A percentile compares a stretch with the other conserved stretches of the same genome.
phyloP scores from a whole-genome alignment of 1,284 basidiomycete species.

The Fereydounia khargensis region DNA sequence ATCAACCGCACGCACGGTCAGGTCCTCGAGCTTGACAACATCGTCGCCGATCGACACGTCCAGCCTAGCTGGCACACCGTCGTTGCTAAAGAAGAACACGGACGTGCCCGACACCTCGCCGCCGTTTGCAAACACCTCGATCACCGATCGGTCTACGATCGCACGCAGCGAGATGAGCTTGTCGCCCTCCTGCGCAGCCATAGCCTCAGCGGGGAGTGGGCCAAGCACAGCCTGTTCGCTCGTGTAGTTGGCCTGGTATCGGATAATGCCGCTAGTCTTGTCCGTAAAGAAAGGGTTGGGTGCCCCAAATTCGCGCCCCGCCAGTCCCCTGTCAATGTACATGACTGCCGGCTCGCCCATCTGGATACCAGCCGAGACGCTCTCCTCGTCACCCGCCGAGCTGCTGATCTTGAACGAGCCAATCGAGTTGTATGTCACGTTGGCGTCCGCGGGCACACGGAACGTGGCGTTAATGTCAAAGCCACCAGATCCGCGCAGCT shows the following conservation, averaged over 20 bases:
- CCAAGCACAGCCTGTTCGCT: conserved; percentile 16
- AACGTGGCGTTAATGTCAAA: conserved; percentile 56
- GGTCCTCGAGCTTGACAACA: conserved; percentile 16
- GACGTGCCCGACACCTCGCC: conserved; percentile 35
- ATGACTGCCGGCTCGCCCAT: conserved; percentile 47
- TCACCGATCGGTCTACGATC: conserved; percentile 51
- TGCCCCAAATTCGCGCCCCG: conserved; percentile 40
- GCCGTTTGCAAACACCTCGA: conserved; percentile 56
- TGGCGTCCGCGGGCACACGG: conserved; percentile 18
- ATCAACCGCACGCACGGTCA: conserved; percentile 26
- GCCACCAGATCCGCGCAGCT: conserved; percentile 46
- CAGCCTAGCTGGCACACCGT: conserved; percentile 19
- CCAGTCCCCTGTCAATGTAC: conserved; percentile 55
- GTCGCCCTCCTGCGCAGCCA: conserved; percentile 7
- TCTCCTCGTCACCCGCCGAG: conserved; percentile 21
- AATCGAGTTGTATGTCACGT: conserved; percentile 24
- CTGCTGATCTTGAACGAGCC: conserved; percentile 26
- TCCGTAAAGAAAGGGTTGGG: conserved; percentile 57
- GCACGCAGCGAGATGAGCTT: conserved; percentile 28
- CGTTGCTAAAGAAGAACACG: conserved; percentile 39
- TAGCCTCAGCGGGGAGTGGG: conserved; percentile 9
- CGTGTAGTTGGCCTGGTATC: conserved; percentile 28
- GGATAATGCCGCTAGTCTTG: conserved; percentile 35
- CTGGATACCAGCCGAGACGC: conserved; percentile 31
- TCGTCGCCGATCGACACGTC: conserved; percentile 29